Base-by-base conservation (phyloP, 371 early-diverging fungal genomes). In the Cokeromyces recurvatus region DNA sequence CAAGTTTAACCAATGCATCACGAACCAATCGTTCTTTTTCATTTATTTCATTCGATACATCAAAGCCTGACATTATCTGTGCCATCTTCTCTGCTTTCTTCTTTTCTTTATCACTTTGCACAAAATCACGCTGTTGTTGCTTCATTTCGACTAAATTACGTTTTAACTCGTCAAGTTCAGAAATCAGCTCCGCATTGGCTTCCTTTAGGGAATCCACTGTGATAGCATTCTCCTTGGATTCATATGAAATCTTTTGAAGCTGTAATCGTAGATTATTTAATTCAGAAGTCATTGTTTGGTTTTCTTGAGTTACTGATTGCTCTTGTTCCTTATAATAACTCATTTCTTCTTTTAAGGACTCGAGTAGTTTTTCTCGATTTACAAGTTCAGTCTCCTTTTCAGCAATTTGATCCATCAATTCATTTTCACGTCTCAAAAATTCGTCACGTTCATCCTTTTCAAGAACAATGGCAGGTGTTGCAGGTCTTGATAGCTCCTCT, bases 361-460 rank as follows among this genome's bases (percentile, higher is more conserved):
- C 82, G 24, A 82, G 58, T 6, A 77, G 38, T 46, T 78, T 78
- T 49, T 78, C 71, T 39, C 74, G 71, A 16, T 68, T 50, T 41
- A 72, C 63, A 31, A 90, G 55, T 47, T 82, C 84, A 3, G 80
- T 63, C 59, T 90, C 91, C 55, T 92, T 93, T 46, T 94, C 92
- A 0, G 90, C 78, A 37, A 95, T 67, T 55, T 89, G 85, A 56
- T 95, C 93, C 57, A 82, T 81, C 46, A 95, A 75, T 56, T 95
- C 95, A 62, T 92, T 94, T 65, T 97, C 96, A 34, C 96, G 82
- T 44, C 81, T 77, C 68, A 94, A 55, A 57, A 95, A 94, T 49
- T 91, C 95, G 34, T 95, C 95, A 32, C 92, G 79, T 64, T 95
- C 95, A 57, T 94, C 95, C 34, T 88, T 81, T 44, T 81, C 81